Percentiles rank a stretch among this genome's conserved stretches.
These are phyloP conservation scores for Sphaerulina musiva DNA, from an alignment of 2,329 filamentous ascomycete genomes.

Conservation along the genomic window DNA sequence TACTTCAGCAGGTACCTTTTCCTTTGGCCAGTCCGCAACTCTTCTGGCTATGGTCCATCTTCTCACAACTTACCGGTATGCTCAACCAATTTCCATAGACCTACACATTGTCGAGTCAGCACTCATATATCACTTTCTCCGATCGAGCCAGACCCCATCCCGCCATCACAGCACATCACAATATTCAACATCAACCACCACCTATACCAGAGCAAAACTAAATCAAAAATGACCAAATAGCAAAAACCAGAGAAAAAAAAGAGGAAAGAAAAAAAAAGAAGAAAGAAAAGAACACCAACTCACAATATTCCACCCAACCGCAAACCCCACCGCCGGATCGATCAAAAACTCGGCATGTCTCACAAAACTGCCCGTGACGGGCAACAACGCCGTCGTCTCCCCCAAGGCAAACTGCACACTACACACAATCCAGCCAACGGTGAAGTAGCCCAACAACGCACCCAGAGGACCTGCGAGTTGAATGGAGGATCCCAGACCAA, in stretches of 20 bases:
- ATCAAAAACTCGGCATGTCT: constrained; percentile 47
- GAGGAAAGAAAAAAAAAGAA: too few relatives aligned
- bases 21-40: too few relatives aligned
- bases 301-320: constrained; percentile 24
- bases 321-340: constrained; percentile 41
- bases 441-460: constrained; percentile 47
- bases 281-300: not conserved
- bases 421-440: constrained; percentile 47
- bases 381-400: constrained; percentile 47
- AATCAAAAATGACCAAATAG: too few relatives aligned
- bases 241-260: too few relatives aligned
- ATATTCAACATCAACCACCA: too few relatives aligned
- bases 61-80: constrained; percentile 22
- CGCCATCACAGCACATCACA: not conserved
- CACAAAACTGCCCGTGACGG: constrained; percentile 47
- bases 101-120: not conserved
- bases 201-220: too few relatives aligned
- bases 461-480: constrained; percentile 48
- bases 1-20: too few relatives aligned
- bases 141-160: too few relatives aligned
- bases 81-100: constrained; percentile 29
- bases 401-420: constrained; percentile 48
- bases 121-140: too few relatives aligned
- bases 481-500: constrained; percentile 49
- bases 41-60: too few relatives aligned